Conservation (phyloP, 202 grass and related monocot genomes). For the Thinopyrum obtusiflorum region DNA sequence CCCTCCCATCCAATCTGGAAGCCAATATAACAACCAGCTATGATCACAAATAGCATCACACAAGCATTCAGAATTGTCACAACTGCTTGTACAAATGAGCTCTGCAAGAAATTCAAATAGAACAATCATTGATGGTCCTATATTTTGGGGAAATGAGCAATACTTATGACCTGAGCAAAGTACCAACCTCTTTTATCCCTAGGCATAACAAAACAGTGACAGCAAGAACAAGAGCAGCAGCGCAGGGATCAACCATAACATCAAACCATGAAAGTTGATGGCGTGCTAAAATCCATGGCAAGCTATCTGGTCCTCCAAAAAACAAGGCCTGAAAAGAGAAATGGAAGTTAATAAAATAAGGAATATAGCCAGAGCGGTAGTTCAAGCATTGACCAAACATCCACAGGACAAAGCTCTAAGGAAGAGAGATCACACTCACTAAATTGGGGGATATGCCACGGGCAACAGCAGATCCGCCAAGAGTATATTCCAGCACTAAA, state of each 20-base stretch:
- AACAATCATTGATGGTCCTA: neutral
- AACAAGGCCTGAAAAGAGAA: constrained; percentile 71
- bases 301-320: constrained; percentile 82
- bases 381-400: constrained; percentile 28
- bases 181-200: constrained; percentile 90
- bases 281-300: constrained; percentile 87
- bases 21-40: constrained; percentile 91
- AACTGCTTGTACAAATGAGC: constrained; percentile 74
- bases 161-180: constrained; percentile 32
- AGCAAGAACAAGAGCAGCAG: constrained; percentile 65
- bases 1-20: constrained; percentile 95
- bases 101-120: constrained; percentile 58
- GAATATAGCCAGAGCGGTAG: neutral
- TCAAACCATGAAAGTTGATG: constrained; percentile 67
- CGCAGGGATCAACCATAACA: constrained; percentile 86
- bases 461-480: constrained; percentile 96
- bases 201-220: constrained; percentile 73
- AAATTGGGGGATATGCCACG: constrained; percentile 97
- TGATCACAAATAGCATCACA: constrained; percentile 96
- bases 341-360: constrained; percentile 9
- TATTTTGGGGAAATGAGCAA: constrained; percentile 3
- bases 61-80: constrained; percentile 83
- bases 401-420: neutral
- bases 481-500: constrained; percentile 93
- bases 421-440: constrained; percentile 48